A percentile compares a stretch with the other conserved stretches of the same genome.
phyloP scores from a whole-genome alignment of 345 rosid species.

The Hibiscus trionum region DNA sequence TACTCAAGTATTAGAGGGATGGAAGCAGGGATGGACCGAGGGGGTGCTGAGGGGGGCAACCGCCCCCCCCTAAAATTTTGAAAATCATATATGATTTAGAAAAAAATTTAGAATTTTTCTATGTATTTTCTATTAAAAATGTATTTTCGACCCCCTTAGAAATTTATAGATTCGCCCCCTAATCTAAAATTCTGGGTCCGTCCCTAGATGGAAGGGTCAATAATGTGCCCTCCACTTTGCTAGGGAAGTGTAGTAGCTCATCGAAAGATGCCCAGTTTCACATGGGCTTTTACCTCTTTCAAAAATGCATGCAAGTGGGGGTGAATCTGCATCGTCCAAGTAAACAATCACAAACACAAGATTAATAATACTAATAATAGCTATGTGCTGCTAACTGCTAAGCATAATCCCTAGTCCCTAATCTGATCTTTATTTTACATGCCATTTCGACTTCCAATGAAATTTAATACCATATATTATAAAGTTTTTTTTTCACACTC shows the following conservation, averaged over 20 bases:
- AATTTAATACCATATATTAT: not conserved
- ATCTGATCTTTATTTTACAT: not conserved
- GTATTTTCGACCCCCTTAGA: too few relatives aligned
- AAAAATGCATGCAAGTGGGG: not conserved
- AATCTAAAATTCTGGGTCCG: too few relatives aligned
- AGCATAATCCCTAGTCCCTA: not conserved
- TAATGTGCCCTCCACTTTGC: not conserved
- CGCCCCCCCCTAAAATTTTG: too few relatives aligned
- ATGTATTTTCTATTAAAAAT: too few relatives aligned
- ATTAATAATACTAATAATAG: not conserved
- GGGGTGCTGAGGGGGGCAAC: too few relatives aligned
- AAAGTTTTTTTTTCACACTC: not conserved
- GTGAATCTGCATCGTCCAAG: not conserved
- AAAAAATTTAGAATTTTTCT: too few relatives aligned
- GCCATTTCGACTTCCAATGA: constrained; percentile 8
- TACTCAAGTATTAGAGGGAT: too few relatives aligned
- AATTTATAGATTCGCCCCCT: too few relatives aligned
- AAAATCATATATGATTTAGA: too few relatives aligned
- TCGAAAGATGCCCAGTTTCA: constrained; percentile 18
- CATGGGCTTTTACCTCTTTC: constrained; percentile 14
- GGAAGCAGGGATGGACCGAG: too few relatives aligned
- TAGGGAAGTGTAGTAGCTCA: constrained; percentile 13
- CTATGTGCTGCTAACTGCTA: not conserved
- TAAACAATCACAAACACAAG: not conserved
- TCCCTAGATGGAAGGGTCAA: too few relatives aligned